Evolutionary conservation across 305 asterid species (phyloP).

Genomic region (Solanum hybrid): DNA sequence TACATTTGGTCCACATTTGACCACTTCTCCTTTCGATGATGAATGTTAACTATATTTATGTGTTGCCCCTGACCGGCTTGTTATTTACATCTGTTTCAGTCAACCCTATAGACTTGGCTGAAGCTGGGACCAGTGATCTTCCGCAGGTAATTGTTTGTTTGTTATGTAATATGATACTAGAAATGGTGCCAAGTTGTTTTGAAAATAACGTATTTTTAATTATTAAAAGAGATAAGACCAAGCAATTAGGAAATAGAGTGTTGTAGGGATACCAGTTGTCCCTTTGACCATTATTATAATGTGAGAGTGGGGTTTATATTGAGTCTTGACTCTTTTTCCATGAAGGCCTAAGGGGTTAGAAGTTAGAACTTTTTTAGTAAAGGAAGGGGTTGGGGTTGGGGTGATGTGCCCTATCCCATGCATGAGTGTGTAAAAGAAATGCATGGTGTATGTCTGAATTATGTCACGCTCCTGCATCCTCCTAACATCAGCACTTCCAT

Average conservation of each 20-base stretch:
- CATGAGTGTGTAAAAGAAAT: neutral
- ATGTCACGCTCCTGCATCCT: neutral
- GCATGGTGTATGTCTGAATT: neutral
- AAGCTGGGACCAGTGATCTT: constrained; percentile 38
- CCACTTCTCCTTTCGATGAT: neutral
- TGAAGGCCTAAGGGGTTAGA: neutral
- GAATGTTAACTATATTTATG: constrained; percentile 4
- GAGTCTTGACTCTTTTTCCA: neutral
- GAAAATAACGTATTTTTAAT: neutral
- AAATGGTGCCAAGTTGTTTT: neutral
- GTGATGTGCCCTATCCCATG: neutral
- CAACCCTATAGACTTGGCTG: constrained; percentile 33
- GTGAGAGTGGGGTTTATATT: neutral
- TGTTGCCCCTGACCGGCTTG: neutral
- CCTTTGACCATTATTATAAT: neutral
- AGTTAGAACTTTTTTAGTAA: neutral
- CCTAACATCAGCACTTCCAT: constrained; percentile 18
- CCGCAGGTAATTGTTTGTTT: constrained; percentile 29
- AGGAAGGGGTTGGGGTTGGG: neutral
- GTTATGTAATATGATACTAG: neutral
- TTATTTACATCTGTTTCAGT: constrained; percentile 27
- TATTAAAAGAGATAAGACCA: neutral
- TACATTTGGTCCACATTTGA: neutral
- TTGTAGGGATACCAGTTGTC: neutral
- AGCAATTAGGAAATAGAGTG: neutral